Evolutionary conservation across 352 stramenopile genomes (phyloP).

Genomic region (Phytophthora idaei): DNA sequence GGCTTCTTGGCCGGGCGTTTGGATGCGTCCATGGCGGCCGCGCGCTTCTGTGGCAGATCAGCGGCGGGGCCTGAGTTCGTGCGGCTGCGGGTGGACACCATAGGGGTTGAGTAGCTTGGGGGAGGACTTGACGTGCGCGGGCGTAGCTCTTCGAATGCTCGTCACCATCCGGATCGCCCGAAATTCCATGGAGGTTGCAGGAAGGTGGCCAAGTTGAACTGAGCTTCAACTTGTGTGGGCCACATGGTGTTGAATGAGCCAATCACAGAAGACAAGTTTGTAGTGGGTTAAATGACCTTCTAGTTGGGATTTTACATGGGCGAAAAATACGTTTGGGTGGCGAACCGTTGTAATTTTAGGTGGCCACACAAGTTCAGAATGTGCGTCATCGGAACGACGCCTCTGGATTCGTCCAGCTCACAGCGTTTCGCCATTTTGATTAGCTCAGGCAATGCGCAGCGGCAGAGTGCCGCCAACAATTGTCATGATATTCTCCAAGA

Average conservation of each 20-base stretch:
- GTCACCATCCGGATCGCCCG: constrained; percentile 11
- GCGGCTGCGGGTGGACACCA: constrained; percentile 68
- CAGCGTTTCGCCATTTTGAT: constrained; percentile 25
- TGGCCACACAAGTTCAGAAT: neutral
- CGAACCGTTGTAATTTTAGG: neutral
- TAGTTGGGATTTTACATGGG: too few relatives aligned
- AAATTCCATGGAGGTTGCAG: constrained; percentile 31
- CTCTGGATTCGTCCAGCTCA: constrained; percentile 34
- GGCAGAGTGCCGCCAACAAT: neutral
- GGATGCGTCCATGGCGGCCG: constrained; percentile 23
- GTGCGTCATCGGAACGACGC: constrained; percentile 19
- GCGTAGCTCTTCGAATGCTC: constrained; percentile 25
- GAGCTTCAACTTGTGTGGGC: constrained; percentile 18
- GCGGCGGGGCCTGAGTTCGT: constrained; percentile 34
- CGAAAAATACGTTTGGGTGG: too few relatives aligned
- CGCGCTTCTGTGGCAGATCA: constrained; percentile 40
- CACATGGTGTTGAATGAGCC: neutral
- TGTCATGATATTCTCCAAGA: constrained; percentile 19
- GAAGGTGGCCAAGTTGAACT: constrained; percentile 20
- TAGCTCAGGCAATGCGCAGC: constrained; percentile 3
- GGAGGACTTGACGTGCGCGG: neutral
- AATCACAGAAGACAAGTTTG: neutral
- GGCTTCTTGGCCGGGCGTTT: constrained; percentile 58
- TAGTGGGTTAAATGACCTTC: neutral
- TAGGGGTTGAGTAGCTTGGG: constrained; percentile 14